Evolutionary conservation across 2,329 filamentous ascomycete species (phyloP).

Genomic region (Hymenoscyphus linearis): DNA sequence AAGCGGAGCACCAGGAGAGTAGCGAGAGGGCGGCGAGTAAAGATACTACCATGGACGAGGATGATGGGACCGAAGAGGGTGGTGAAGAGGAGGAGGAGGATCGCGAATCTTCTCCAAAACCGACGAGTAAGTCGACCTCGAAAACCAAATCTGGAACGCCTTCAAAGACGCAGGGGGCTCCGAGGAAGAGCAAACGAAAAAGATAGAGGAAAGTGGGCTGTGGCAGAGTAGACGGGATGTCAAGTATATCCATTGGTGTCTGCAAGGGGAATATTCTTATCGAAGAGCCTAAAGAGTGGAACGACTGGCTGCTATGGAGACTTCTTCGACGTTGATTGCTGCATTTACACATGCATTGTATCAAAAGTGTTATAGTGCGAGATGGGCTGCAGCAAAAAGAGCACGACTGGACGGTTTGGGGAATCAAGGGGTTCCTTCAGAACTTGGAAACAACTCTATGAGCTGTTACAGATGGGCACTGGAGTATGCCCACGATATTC

Average conservation of each 20-base stretch:
- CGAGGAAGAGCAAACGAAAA: conserved; percentile 29
- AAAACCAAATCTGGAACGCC: conserved; percentile 21
- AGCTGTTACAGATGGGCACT: neutral
- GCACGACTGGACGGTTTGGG: neutral
- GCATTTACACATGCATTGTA: neutral
- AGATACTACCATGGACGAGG: conserved; percentile 30
- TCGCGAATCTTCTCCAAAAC: conserved; percentile 21
- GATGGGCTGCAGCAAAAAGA: neutral
- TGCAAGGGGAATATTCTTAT: neutral
- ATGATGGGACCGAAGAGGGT: conserved; percentile 31
- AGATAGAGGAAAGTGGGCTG: conserved; percentile 13
- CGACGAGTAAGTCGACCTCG: conserved; percentile 16
- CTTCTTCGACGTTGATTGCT: neutral
- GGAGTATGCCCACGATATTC: neutral
- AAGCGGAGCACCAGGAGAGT: conserved; percentile 29
- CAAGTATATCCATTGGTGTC: neutral
- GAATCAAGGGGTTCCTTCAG: neutral
- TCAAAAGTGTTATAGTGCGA: neutral
- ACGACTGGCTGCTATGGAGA: neutral
- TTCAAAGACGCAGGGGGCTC: conserved; percentile 14
- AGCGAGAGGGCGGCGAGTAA: conserved; percentile 32
- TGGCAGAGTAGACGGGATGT: neutral
- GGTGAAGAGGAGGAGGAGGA: conserved; percentile 32
- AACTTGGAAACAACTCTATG: neutral
- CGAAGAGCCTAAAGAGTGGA: neutral